Base-by-base conservation (phyloP, 352 stramenopile genomes). In the Phytophthora brassicae region DNA sequence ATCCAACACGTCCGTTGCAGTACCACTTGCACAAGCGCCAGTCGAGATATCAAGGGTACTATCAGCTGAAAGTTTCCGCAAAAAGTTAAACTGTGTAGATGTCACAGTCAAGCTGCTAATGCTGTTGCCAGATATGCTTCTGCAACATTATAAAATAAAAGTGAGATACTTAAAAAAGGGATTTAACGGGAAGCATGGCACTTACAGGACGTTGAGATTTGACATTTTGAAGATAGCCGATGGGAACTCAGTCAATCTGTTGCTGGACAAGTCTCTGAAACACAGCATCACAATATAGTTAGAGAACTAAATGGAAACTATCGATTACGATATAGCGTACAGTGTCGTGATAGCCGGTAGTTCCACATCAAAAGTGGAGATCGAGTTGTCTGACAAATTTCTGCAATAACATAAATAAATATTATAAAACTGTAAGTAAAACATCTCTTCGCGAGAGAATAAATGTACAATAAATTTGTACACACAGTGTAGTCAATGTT, bases 181-280 rank as follows among this genome's bases (percentile, higher is more conserved):
- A n/a, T n/a, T n/a, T n/a, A n/a, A n/a, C n/a, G n/a, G n/a, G n/a
- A n/a, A n/a, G n/a, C n/a, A 49, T 29, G 8, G 5, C 23, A 77
- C 79, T 51, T 58, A 89, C 80, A 92, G 49, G n/a, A 73, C 64
- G 6, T 72, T 83, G 58, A 92, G 80, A 53, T 84, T 81, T 11
- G 70, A 72, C 78, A 90, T 89, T 54, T 84, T 83, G 67, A 90
- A 92, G 8, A 92, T 74, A 3, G 49, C 62, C 6, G 53, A 69
- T 13, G 77, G 70, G 54, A 92, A 92, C 9, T 64, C 70, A 0
- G 72, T 81, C 56, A 92, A 44, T 19, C 66, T 64, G 38, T 92
- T 92, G 61, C 68, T 29, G 4, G 70, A 74, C 41, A 92, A 43
- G 46, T 84, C 66, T 33, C 80, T 89, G 46, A 28, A 41, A 43